Percentiles rank a stretch among this genome's conserved stretches.
Conservation (phyloP, 2,329 filamentous ascomycete species). For the Stachybotrys chartarum region DNA sequence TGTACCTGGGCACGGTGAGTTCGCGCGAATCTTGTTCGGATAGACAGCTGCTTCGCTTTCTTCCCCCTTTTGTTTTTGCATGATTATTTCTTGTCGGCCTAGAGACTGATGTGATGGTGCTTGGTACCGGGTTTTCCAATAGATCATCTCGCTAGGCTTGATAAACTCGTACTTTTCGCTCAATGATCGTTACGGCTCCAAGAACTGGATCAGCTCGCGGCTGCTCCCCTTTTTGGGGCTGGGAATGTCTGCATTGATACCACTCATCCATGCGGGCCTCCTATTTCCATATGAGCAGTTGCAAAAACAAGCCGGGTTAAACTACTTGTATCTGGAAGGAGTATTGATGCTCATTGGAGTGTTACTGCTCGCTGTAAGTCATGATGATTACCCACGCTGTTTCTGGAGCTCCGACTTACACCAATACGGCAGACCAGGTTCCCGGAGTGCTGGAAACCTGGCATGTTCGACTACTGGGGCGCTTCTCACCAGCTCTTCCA, state of each 20-base stretch:
- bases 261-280: constrained; percentile 28
- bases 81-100: neutral
- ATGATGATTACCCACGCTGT: neutral
- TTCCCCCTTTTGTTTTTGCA: neutral
- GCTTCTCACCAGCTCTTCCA: constrained; percentile 41
- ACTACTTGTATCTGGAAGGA: constrained; percentile 32
- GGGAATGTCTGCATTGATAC: constrained; percentile 29
- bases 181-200: constrained; percentile 25
- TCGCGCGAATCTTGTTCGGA: neutral
- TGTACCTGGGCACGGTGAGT: constrained; percentile 29
- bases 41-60: too few species aligned
- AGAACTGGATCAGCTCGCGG: constrained; percentile 26
- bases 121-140: neutral
- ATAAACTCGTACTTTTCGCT: constrained; percentile 26
- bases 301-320: constrained; percentile 29
- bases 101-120: neutral
- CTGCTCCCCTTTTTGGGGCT: constrained; percentile 27
- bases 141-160: constrained; percentile 26
- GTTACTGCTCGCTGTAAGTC: constrained; percentile 29
- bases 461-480: constrained; percentile 35
- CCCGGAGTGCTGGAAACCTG: constrained; percentile 33
- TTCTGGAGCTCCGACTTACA: too few species aligned
- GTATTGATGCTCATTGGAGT: constrained; percentile 27
- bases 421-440: constrained; percentile 25
- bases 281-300: constrained; percentile 30